Evolutionary conservation across 2,329 filamentous ascomycete species (phyloP), one percentile per base, ranked within the genome.

Genomic region (Penicillium sp.): DNA sequence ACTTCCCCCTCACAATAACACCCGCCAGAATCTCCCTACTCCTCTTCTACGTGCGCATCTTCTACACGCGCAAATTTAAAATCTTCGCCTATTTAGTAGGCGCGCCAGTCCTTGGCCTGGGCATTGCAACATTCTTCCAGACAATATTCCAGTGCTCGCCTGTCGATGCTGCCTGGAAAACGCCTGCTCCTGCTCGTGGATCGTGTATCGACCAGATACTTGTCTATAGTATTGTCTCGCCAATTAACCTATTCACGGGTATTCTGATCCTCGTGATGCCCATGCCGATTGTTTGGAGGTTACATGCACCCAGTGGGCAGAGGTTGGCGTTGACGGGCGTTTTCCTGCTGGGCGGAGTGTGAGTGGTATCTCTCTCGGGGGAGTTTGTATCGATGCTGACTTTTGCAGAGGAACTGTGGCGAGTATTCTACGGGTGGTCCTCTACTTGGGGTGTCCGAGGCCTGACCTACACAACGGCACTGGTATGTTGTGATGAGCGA

Each of bases 21-120:
- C 60, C 58, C 2, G 61, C 62, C 20, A 65, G 64, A 41, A 50
- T 65, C 10, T 63, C 63, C 8, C 48, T 65, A 7, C 50, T 65
- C 7, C 33, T 63, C n/a, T 64, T 65, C 46, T 65, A 64, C 33
- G 22, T 56, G 4, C 59, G 63, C 6, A 63, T 65, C 38, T 63
- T 64, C 44, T 39, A 25, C 41, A 50, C 50, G 3, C 57, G 50
- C 20, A 52, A 47, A 3, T 63, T 62, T 39, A 51, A 46, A 24
- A 53, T 59, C 18, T 42, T 53, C 24, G 51, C 62, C 27, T 62
- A 57, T 9, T 20, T 53, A 3, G 52, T 63, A n/a, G 62, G 58
- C 7, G 27, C 49, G 0, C 33, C 63, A 7, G 60, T 65, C 13
- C 16, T 63, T 2, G 54, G 33, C 4, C 45, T 58, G 9, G 61